Percentiles rank a stretch among this genome's conserved stretches.
These are phyloP conservation scores for Prunus fruticosa DNA, from an alignment of 306 rosid species.

Conservation along the genomic window DNA sequence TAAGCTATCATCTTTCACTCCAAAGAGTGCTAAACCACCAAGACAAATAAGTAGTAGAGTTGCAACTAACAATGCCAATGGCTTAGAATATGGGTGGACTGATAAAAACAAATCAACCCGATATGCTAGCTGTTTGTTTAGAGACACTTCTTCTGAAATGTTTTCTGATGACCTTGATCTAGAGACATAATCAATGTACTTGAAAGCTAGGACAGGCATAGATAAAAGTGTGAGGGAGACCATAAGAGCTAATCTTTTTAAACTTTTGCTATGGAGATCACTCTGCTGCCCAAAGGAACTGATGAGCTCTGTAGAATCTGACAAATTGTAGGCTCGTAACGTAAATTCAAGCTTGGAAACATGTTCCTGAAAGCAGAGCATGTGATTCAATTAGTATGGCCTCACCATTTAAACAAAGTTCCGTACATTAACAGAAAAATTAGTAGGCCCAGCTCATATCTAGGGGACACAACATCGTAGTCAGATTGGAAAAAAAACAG, in stretches of 20 bases:
- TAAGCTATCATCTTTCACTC: constrained; percentile 68
- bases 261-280: constrained; percentile 36
- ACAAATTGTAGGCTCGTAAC: constrained; percentile 35
- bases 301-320: constrained; percentile 30
- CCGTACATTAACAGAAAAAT: background rate
- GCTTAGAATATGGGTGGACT: constrained; percentile 84
- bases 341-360: constrained; percentile 45
- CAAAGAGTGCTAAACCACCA: constrained; percentile 80
- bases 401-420: background rate
- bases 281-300: constrained; percentile 27
- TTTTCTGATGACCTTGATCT: constrained; percentile 58
- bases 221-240: constrained; percentile 48
- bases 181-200: constrained; percentile 58
- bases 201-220: constrained; percentile 49
- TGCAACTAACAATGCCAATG: constrained; percentile 73
- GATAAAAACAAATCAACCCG: constrained; percentile 73
- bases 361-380: constrained; percentile 44
- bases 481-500: background rate
- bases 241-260: constrained; percentile 50
- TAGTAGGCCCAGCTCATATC: background rate
- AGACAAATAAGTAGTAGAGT: constrained; percentile 72
- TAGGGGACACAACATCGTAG: too few species aligned
- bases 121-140: constrained; percentile 71
- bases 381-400: background rate
- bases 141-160: constrained; percentile 59